phyloP scores from a whole-genome alignment of 495 filamentous ascomycete species.

The Pyronema domesticum region DNA sequence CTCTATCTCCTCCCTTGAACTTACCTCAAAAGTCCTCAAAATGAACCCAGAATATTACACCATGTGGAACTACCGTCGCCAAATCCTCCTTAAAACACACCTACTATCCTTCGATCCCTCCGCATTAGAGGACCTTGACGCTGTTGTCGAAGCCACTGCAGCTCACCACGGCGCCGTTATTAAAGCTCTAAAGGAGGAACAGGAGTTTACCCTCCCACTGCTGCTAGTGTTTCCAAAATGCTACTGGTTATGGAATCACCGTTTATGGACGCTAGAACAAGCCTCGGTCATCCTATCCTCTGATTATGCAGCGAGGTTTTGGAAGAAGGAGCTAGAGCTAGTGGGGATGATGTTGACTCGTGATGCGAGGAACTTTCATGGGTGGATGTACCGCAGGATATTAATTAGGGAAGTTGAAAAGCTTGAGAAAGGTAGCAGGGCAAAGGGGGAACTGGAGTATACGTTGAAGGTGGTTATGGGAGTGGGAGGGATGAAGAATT shows the following conservation, averaged over 20 bases:
- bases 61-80: slow-evolving; percentile 85
- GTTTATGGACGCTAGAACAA: slow-evolving; percentile 68
- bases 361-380: slow-evolving; percentile 89
- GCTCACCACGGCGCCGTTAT: slow-evolving; percentile 8
- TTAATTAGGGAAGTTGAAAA: slow-evolving; percentile 55
- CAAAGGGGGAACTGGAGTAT: slow-evolving; percentile 69
- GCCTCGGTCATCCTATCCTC: slow-evolving; percentile 42
- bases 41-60: slow-evolving; percentile 97
- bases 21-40: slow-evolving; percentile 62
- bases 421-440: slow-evolving; percentile 35
- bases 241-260: slow-evolving; percentile 99
- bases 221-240: slow-evolving; percentile 81
- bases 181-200: slow-evolving; percentile 38
- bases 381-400: slow-evolving; percentile 77
- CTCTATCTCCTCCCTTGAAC: slow-evolving; percentile 45
- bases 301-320: slow-evolving; percentile 41
- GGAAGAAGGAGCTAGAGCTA: slow-evolving; percentile 66
- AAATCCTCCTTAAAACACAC: slow-evolving; percentile 30
- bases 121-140: slow-evolving; percentile 2
- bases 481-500: slow-evolving; percentile 72
- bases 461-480: slow-evolving; percentile 67
- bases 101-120: slow-evolving; percentile 24
- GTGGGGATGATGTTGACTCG: slow-evolving; percentile 69
- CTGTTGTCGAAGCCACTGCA: slow-evolving; percentile 16
- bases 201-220: slow-evolving; percentile 65